Base-by-base conservation (phyloP, 306 rosid species). In the Purshia tridentata region DNA sequence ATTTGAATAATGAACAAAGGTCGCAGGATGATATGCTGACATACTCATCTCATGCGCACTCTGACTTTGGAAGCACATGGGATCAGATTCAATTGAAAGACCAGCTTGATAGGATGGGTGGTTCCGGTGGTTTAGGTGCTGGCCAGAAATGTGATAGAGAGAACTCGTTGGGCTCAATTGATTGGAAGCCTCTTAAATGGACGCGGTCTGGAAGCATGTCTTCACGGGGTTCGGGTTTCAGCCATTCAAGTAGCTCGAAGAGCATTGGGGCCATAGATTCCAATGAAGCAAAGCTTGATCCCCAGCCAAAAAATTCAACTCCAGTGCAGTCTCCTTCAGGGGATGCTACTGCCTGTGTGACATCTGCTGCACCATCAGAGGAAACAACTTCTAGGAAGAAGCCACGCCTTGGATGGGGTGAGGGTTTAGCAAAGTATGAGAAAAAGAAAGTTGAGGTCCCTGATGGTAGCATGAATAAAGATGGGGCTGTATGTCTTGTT, bases 121-220 rank as follows among this genome's bases (percentile, higher is more conserved):
- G 83, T 80, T 83, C 83, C 51, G 82, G 60, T 74, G 97, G 89
- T 83, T 50, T 78, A 63, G 84, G 83, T 61, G 61, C 90, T 44
- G 88, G 87, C 65, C 84, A 82, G 50, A 88, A 84, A 77, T 77
- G 85, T 80, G 96, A 94, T 40, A 85, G 84, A 69, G 95, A 88
- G 40, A 81, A 76, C 50, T 80, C 92, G 3, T 73, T 86, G 62
- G 87, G 88, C 65, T 81, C 91, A 53, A 72, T 73, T 74, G 91
- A 87, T 77, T 95, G 99, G 99, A 95, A 86, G 90, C 91, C 90
- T 16, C 82, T 92, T n/a, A 95, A 92, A 77, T 95, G 99, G 98
- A 78, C 87, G 14, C 89, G 99, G 9, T 84, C 97, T 62, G 97
- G 92, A 77, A 91, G 96, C 82, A 79, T 91, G 81, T 90, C 97